Evolutionary conservation across 2,329 filamentous ascomycete species (phyloP).

Genomic region (Apiospora aurea): DNA sequence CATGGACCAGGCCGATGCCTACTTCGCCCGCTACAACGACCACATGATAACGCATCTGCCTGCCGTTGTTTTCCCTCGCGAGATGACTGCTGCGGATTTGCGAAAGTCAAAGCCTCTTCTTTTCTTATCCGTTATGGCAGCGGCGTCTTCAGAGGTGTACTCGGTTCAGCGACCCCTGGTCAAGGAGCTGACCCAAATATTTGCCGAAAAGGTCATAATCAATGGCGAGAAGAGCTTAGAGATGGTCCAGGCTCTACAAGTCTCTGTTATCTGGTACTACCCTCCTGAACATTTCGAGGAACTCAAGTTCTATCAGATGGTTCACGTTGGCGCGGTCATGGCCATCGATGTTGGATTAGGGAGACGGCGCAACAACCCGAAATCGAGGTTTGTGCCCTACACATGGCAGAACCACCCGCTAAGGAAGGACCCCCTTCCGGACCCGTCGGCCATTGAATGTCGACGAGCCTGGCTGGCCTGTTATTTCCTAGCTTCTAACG

Average conservation of each 20-base stretch:
- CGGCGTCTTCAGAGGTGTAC: constrained; percentile 64
- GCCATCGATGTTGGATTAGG: constrained; percentile 82
- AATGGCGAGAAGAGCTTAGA: constrained; percentile 83
- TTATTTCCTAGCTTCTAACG: constrained; percentile 66
- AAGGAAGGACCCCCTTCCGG: constrained; percentile 52
- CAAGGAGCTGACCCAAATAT: constrained; percentile 72
- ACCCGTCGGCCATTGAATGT: constrained; percentile 61
- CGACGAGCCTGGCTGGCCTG: constrained; percentile 66
- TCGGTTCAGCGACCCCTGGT: constrained; percentile 67
- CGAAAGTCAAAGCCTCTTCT: constrained; percentile 68
- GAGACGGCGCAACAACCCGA: constrained; percentile 44
- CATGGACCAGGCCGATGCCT: constrained; percentile 58
- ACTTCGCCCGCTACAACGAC: constrained; percentile 66
- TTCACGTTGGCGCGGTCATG: constrained; percentile 83
- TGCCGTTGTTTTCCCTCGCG: constrained; percentile 64
- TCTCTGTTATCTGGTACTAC: constrained; percentile 84
- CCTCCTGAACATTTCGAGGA: constrained; percentile 85
- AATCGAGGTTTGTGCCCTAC: constrained; percentile 45
- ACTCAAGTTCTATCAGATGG: constrained; percentile 88
- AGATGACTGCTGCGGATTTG: constrained; percentile 61
- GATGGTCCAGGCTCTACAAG: constrained; percentile 78
- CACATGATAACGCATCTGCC: constrained; percentile 69
- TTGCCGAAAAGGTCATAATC: constrained; percentile 78
- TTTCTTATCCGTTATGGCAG: constrained; percentile 75
- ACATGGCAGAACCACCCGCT: constrained; percentile 52